Evolutionary conservation across 73 alveolate genomes (phyloP).

Genomic region (Paramecium sonneborni): DNA sequence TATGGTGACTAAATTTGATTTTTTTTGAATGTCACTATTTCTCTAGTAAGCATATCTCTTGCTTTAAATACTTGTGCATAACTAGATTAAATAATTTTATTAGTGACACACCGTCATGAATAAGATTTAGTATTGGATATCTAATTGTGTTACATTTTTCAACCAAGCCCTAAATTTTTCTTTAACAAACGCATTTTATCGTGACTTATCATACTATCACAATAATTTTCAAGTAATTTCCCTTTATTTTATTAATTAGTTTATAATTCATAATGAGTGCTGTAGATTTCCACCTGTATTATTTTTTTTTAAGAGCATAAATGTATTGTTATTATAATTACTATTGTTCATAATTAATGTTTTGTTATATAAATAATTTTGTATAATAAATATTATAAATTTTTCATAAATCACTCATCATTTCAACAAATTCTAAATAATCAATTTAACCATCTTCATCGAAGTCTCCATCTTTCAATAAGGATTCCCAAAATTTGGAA

Average conservation of each 20-base stretch:
- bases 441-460: slow-evolving; percentile 16
- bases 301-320: too few relatives aligned
- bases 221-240: neutral
- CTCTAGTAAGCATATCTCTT: slow-evolving; percentile 76
- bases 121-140: slow-evolving; percentile 63
- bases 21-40: slow-evolving; percentile 87
- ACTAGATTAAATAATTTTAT: neutral
- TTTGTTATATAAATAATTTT: neutral
- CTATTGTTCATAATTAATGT: neutral
- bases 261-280: neutral
- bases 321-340: neutral
- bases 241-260: neutral
- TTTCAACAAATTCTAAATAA: slow-evolving; percentile 11
- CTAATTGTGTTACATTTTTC: slow-evolving; percentile 68
- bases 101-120: slow-evolving; percentile 88
- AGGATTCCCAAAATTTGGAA: neutral
- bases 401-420: slow-evolving; percentile 2
- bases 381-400: neutral
- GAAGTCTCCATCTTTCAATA: neutral
- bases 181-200: slow-evolving; percentile 48
- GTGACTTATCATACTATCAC: slow-evolving; percentile 5
- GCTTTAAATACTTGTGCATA: slow-evolving; percentile 94
- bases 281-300: neutral
- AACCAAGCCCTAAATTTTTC: slow-evolving; percentile 54
- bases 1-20: slow-evolving; percentile 77